Conservation (phyloP, 768 basidiomycete species). For the Tephrocybe sp. region DNA sequence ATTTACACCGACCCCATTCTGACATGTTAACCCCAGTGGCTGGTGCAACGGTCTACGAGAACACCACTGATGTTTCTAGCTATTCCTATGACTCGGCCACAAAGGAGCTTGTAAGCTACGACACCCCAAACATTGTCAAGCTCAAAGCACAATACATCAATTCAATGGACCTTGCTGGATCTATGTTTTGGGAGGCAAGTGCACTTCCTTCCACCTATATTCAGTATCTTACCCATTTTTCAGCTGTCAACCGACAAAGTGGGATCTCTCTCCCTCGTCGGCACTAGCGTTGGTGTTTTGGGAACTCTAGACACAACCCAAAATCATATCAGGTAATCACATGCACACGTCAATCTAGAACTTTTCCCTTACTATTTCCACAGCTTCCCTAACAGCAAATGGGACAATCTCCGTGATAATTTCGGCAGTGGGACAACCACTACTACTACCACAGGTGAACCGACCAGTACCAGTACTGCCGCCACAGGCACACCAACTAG, state of each 20-base stretch:
- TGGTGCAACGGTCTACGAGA: constrained; percentile 63
- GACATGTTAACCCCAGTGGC: constrained; percentile 30
- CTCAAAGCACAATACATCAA: constrained; percentile 70
- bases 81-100: constrained; percentile 76
- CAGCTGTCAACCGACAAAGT: constrained; percentile 62
- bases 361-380: background rate
- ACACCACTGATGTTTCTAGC: constrained; percentile 67
- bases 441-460: constrained; percentile 21
- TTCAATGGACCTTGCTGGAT: constrained; percentile 58
- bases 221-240: background rate
- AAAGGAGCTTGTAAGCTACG: constrained; percentile 73
- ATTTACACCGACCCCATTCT: background rate
- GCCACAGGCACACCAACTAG: constrained; percentile 23
- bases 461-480: constrained; percentile 24
- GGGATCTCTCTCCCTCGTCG: constrained; percentile 59
- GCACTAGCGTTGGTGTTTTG: constrained; percentile 43
- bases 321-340: constrained; percentile 68
- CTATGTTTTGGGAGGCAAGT: constrained; percentile 73
- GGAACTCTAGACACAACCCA: constrained; percentile 59
- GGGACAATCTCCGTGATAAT: constrained; percentile 68
- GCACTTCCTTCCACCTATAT: constrained; percentile 4
- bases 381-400: constrained; percentile 69
- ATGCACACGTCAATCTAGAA: constrained; percentile 10
- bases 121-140: constrained; percentile 65
- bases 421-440: constrained; percentile 40